Evolutionary conservation across 352 stramenopile genomes (phyloP), one percentile per base, ranked within the genome.

Genomic region (Phytophthora capsici): DNA sequence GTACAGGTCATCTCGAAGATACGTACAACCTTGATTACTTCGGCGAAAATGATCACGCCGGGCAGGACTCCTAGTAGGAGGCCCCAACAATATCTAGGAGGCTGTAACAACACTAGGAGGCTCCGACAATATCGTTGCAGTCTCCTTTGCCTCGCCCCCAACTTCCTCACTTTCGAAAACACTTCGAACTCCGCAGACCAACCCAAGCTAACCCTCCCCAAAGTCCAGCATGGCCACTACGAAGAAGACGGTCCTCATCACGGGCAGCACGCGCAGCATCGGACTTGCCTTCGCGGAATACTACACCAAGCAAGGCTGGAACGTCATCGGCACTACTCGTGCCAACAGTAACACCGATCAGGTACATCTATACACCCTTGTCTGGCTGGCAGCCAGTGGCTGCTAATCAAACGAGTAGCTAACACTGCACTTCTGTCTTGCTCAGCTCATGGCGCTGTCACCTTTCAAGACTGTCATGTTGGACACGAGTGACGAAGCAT

Each of bases 171-270:
- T 69, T 53, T 46, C 30, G 4, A 64, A 69, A 43, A 59, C 4
- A 13, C 46, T 46, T 59, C 52, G 26, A 23, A 14, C 45, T 22
- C 16, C 22, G 13, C 43, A 36, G 19, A 25, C 20, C 38, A 45
- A 48, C 7, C 20, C 20, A 48, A 32, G 4, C 17, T n/a, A n/a
- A n/a, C n/a, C n/a, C 16, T 19, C 20, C 8, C 20, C 10, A 13
- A 30, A 22, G 20, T 32, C 16, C 3, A 52, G 4, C 28, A 63
- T 69, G 53, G 9, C 53, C 2, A 20, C 34, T 25, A 47, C 51
- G 41, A 73, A 51, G 34, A 81, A 81, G 51, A 80, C 66, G 4
- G 73, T 84, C 19, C 61, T 83, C 23, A 77, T 86, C 61, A 84
- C 71, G 3, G 77, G 77, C 43, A 71, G 58, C 37, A 78, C 58